Base-by-base conservation (phyloP, 345 rosid species). In the Lepidium aucheri region DNA sequence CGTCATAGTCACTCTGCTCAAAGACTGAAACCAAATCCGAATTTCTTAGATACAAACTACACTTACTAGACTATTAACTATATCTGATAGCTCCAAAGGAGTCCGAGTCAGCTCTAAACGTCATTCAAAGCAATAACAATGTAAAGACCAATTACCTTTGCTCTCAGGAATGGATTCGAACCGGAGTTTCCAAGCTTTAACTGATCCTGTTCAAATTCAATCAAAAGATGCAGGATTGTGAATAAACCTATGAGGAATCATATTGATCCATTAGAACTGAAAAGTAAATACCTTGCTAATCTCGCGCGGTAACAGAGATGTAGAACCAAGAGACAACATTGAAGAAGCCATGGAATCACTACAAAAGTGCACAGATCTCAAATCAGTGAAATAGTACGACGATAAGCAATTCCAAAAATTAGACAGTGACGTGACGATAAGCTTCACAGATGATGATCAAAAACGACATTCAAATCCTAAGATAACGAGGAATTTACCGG, bases 1-100 rank as follows among this genome's bases (percentile, higher is more conserved):
- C 30, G 85, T 57, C 96, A 90, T 94, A 50, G 83, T 76, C 65
- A 86, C 77, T 53, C 94, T 69, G 39, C 86, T 84, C 58, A 32
- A 47, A 51, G 82, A 78, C 98, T 90, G 84, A 79, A 80, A 70
- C 60, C 45, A 65, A 45, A 71, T 30, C 8, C 12, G n/a, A 40
- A 40, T 2, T 13, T 73, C 59, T 67, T 68, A 59, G 30, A 28
- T 35, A 57, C 30, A 69, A 36, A 24, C 28, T 26, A 32, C 2
- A 43, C 15, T 52, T 38, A 16, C 18, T 13, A 58, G 20, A 44
- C 30, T 45, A 38, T 47, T 35, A 17, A 41, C 49, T 15, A 44
- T 5, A 70, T 15, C 14, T 7, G 33, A 16, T 16, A 57, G 16
- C 33, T 10, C 30, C 14, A 39, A 30, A 44, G 0, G 36, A 17